These are phyloP conservation scores for Pleoardoris graminearum DNA, from an alignment of 2,329 filamentous ascomycete species.

Conservation along the genomic window DNA sequence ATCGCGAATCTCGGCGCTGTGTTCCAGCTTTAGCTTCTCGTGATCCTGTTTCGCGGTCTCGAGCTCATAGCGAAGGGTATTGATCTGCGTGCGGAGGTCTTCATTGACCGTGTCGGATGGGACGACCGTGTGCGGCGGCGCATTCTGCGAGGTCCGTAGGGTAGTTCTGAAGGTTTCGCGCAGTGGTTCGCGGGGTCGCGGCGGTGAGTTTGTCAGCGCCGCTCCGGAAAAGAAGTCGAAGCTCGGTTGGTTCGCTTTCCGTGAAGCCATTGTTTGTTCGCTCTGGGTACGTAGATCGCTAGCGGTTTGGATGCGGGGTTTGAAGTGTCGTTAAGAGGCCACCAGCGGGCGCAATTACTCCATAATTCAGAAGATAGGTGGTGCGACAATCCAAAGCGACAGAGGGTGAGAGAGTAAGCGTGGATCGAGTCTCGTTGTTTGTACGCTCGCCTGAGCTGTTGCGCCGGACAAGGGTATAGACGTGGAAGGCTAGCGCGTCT, in stretches of 20 bases:
- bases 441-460: not conserved
- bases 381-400: not conserved
- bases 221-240: conserved; percentile 56
- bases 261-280: conserved; percentile 33
- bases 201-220: conserved; percentile 33
- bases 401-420: not conserved
- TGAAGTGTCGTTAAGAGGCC: not conserved
- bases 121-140: conserved; percentile 40
- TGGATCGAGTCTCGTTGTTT: conserved; percentile 2
- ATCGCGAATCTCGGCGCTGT: conserved; percentile 83
- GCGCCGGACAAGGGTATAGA: conserved; percentile 1
- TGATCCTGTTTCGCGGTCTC: conserved; percentile 86
- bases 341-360: not conserved
- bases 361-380: not conserved
- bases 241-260: conserved; percentile 47
- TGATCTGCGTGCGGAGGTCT: conserved; percentile 85
- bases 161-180: conserved; percentile 48
- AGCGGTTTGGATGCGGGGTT: not conserved
- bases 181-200: conserved; percentile 40
- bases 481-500: conserved; percentile 11
- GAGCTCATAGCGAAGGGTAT: conserved; percentile 83
- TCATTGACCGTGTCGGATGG: conserved; percentile 61
- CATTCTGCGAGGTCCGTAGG: conserved; percentile 49
- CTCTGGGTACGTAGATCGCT: conserved; percentile 2
- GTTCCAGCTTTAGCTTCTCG: conserved; percentile 75